Evolutionary conservation across 106 monocot genomes (phyloP), one percentile per base, ranked within the genome.

Genomic region (Allium cepa): DNA sequence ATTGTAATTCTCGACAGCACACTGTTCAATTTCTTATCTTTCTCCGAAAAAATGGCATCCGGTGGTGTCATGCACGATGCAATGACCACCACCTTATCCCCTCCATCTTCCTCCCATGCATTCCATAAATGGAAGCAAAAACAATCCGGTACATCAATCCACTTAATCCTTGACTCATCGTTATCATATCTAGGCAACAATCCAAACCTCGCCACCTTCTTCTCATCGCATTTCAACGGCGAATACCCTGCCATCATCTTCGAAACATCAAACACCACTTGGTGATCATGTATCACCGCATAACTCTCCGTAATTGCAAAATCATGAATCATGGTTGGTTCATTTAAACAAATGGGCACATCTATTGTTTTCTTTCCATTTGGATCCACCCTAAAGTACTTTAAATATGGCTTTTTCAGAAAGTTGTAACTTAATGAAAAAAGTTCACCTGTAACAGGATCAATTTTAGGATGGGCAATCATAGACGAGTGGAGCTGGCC

Each of bases 91-190:
- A 88, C 61, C 56, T 60, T 71, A 15, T 61, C 62, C 47, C 65
- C 77, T 3, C 9, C 74, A 3, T 53, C 59, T 27, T 88, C 88
- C 73, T 88, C 88, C 88, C 84, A 84, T 17, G 88, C 77, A 52
- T 88, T 88, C 88, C 88, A 84, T 3, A 84, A 58, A 47, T 88
- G 88, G 76, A 88, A 88, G 72, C 84, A 84, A 75, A 88, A 88
- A 72, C 84, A 88, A 61, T 71, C 84, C 10, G 81, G 84, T 26
- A 84, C 84, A 27, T 81, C 76, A 11, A 84, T 75, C 88, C 88
- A 88, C 46, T 47, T 59, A 7, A 88, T 69, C 57, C 76, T 60
- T 10, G 76, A 76, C 26, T 78, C 72, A 64, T 84, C 76, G 14
- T 45, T 17, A 59, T 76, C 80, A 71, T 83, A 70, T 69, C 76